Evolutionary conservation across 2,329 filamentous ascomycete genomes (phyloP), one percentile per base, ranked within the genome.

Genomic region (Sclerotinia minor): DNA sequence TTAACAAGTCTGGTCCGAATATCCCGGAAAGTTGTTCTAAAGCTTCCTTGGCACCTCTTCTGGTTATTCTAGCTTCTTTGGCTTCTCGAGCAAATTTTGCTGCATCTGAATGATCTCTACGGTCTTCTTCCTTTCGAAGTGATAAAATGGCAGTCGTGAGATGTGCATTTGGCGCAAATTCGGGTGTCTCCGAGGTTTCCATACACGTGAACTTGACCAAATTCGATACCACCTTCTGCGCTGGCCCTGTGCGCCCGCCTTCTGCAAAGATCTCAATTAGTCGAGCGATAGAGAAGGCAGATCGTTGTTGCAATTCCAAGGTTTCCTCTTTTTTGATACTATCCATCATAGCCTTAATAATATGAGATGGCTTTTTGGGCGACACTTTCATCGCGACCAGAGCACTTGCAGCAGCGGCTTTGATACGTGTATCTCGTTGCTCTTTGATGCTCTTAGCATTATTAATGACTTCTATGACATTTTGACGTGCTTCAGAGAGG

Each of bases 281-380:
- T 50, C 85, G 86, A 7, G 93, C 92, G 64, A 99, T 91, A 3
- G 93, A 94, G 19, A 86, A 87, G 2, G 94, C 92, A 38, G 94
- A 97, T 32, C 94, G 90, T 73, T 87, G 87, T 78, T 99, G 95
- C 1, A 99, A 83, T 72, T 95, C 92, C 38, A 90, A 80, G 75
- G 96, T 98, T 74, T 97, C 95, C 77, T 99, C 96, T 49, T 88
- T 89, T 80, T 98, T 99, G 76, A 99, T 87, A 75, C 94, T 98
- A 78, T 99, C 95, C 95, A 99, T 99, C 79, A 99, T 91, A 2
- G 89, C 92, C 80, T 97, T 97, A 80, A 99, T 99, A 17, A 97
- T 87, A 24, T 89, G 87, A 70, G 92, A 93, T 13, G 94, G 93
- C 77, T 96, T 98, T 85, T 97, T 98, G 0, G 96, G 94, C 13